Evolutionary conservation across 2,329 filamentous ascomycete genomes (phyloP).

Genomic region (Aspergillus neotritici): DNA sequence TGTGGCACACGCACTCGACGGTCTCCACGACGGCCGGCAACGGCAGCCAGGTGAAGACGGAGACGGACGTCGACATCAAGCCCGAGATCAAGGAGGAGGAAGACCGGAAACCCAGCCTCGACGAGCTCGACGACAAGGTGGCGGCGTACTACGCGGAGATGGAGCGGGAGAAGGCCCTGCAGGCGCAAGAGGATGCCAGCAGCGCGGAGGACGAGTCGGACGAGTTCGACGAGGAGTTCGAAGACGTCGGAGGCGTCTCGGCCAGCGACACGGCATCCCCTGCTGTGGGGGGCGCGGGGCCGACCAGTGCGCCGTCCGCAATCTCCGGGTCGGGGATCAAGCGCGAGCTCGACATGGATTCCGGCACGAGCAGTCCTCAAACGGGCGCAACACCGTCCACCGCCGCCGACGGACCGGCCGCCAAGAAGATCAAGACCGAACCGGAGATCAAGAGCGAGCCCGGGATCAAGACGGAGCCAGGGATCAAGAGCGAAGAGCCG

Average conservation of each 20-base stretch:
- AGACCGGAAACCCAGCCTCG: conserved; percentile 38
- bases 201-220: conserved; percentile 38
- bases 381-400: conserved; percentile 36
- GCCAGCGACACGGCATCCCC: conserved; percentile 34
- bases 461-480: too few species aligned
- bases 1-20: conserved; percentile 50
- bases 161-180: conserved; percentile 38
- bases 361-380: conserved; percentile 34
- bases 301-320: conserved; percentile 23
- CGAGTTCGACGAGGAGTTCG: conserved; percentile 40
- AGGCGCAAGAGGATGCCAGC: conserved; percentile 38
- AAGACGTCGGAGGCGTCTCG: conserved; percentile 39
- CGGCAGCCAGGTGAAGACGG: conserved; percentile 24
- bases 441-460: too few species aligned
- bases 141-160: conserved; percentile 45
- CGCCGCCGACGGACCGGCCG: conserved; percentile 32
- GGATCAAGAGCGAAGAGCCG: conserved; percentile 10
- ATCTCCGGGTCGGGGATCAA: conserved; percentile 27
- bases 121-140: conserved; percentile 43
- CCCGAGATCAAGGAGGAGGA: conserved; percentile 40
- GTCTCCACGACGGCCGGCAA: conserved; percentile 31
- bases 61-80: conserved; percentile 31
- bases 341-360: conserved; percentile 36
- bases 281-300: conserved; percentile 23
- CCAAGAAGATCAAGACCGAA: conserved; percentile 38